Percentiles rank a stretch among this genome's conserved stretches.
phyloP scores from a whole-genome alignment of 306 rosid genomes.

The Castanopsis chinensis region DNA sequence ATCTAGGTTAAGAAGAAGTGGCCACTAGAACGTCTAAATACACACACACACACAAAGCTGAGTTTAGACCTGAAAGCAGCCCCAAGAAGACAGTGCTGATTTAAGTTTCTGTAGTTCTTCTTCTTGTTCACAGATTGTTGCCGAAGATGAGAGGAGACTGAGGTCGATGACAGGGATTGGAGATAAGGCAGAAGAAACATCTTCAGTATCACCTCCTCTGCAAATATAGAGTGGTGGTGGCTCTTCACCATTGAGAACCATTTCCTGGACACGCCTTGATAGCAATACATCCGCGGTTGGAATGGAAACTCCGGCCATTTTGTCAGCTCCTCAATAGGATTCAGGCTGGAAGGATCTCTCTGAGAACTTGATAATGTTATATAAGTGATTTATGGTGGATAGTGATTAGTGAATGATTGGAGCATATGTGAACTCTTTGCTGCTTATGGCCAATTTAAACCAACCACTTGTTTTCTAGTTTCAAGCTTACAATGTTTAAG shows the following conservation, averaged over 20 bases:
- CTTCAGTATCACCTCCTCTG: constrained; percentile 20
- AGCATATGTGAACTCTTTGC: background rate
- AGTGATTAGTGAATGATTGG: background rate
- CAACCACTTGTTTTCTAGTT: too few species aligned
- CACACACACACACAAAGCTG: too few species aligned
- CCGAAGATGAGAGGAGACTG: constrained; percentile 13
- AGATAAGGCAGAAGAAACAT: constrained; percentile 4
- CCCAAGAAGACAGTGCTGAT: constrained; percentile 37
- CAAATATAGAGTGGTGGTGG: constrained; percentile 36
- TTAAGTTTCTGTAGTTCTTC: constrained; percentile 29
- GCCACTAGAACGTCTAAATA: background rate
- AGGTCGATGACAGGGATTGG: constrained; percentile 30
- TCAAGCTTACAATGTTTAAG: too few species aligned
- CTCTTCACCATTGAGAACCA: constrained; percentile 32
- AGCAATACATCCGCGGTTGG: constrained; percentile 13
- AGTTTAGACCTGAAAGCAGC: constrained; percentile 39
- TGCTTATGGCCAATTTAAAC: background rate
- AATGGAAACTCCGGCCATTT: background rate
- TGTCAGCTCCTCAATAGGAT: background rate
- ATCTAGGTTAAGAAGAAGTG: too few species aligned
- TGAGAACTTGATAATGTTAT: background rate
- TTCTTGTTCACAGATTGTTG: constrained; percentile 1
- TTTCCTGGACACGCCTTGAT: constrained; percentile 41
- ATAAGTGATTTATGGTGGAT: background rate
- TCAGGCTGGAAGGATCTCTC: background rate